A percentile compares a stretch with the other conserved stretches of the same genome.
These are phyloP conservation scores for Annulohypoxylon moriforme DNA, from an alignment of 495 filamentous ascomycete genomes.

Conservation along the genomic window DNA sequence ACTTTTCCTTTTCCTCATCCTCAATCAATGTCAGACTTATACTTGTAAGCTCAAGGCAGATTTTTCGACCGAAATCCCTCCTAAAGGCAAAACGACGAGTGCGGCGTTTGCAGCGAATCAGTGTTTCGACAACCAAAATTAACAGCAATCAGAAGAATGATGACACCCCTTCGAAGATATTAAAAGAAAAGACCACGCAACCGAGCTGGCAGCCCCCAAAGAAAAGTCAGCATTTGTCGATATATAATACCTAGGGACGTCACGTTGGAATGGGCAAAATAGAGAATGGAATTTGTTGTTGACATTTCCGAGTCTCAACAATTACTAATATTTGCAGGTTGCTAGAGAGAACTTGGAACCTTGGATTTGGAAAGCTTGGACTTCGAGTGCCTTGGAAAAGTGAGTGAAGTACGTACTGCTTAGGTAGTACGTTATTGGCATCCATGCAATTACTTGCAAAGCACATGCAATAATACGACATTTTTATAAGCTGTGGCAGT, in stretches of 20 bases:
- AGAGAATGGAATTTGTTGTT: conserved; percentile 7
- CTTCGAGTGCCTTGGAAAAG: not conserved
- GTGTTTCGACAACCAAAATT: conserved; percentile 29
- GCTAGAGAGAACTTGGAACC: not conserved
- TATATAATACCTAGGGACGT: conserved; percentile 17
- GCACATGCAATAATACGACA: conserved; percentile 32
- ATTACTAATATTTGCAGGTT: conserved; percentile 10
- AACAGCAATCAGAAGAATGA: conserved; percentile 36
- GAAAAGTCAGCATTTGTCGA: not conserved
- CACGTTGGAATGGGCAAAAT: not conserved
- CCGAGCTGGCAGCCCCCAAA: conserved; percentile 29
- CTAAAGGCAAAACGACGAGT: conserved; percentile 22
- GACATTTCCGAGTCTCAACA: conserved; percentile 5
- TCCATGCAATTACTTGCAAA: not conserved
- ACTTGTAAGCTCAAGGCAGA: conserved; percentile 26
- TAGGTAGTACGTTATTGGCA: not conserved
- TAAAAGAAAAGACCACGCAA: conserved; percentile 39
- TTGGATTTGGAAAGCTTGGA: not conserved
- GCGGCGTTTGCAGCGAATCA: conserved; percentile 14
- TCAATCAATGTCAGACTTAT: conserved; percentile 24
- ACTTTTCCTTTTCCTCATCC: not conserved
- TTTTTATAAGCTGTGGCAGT: not conserved
- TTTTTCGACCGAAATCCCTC: conserved; percentile 1
- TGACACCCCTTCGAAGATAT: conserved; percentile 39
- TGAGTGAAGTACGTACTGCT: conserved; percentile 22